Conservation (phyloP, 352 stramenopile species). For the Peronospora belbahrii region DNA sequence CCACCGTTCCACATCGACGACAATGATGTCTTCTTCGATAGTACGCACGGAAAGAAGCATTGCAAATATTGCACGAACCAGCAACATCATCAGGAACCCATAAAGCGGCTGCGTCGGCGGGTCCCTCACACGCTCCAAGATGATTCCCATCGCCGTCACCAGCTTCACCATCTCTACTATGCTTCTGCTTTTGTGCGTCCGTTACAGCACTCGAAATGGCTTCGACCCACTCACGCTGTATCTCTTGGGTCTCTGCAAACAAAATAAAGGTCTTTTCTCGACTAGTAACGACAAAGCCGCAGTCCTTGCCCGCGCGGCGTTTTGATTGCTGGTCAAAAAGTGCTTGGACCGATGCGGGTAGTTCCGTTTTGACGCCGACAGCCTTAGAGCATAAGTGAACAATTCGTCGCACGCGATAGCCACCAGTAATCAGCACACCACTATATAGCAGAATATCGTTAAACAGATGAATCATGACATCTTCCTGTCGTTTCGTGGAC, state of each 20-base stretch:
- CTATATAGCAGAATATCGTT: slow-evolving; percentile 85
- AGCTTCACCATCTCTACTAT: slow-evolving; percentile 7
- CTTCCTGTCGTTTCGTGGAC: slow-evolving; percentile 71
- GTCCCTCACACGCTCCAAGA: slow-evolving; percentile 31
- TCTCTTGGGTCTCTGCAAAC: slow-evolving; percentile 44
- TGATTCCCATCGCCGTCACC: slow-evolving; percentile 18
- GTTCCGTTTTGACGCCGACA: slow-evolving; percentile 50
- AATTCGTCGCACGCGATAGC: slow-evolving; percentile 61
- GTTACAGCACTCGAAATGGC: slow-evolving; percentile 46
- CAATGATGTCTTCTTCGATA: slow-evolving; percentile 73
- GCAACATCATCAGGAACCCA: slow-evolving; percentile 75
- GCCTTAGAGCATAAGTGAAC: slow-evolving; percentile 69
- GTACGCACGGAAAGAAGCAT: slow-evolving; percentile 58
- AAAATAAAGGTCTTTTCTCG: slow-evolving; percentile 79
- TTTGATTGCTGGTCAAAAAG: slow-evolving; percentile 39
- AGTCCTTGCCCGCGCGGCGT: slow-evolving; percentile 40
- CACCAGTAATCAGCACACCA: slow-evolving; percentile 57
- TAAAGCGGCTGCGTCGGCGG: slow-evolving; percentile 54
- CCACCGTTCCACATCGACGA: slow-evolving; percentile 63
- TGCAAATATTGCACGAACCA: slow-evolving; percentile 59
- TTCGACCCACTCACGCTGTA: slow-evolving; percentile 49
- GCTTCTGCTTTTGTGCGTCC: slow-evolving; percentile 34
- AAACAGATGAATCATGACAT: slow-evolving; percentile 81
- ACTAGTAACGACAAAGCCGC: slow-evolving; percentile 69
- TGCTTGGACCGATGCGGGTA: slow-evolving; percentile 42